phyloP scores from a whole-genome alignment of 2,329 filamentous ascomycete genomes.

The Parascedosporium putredinis region DNA sequence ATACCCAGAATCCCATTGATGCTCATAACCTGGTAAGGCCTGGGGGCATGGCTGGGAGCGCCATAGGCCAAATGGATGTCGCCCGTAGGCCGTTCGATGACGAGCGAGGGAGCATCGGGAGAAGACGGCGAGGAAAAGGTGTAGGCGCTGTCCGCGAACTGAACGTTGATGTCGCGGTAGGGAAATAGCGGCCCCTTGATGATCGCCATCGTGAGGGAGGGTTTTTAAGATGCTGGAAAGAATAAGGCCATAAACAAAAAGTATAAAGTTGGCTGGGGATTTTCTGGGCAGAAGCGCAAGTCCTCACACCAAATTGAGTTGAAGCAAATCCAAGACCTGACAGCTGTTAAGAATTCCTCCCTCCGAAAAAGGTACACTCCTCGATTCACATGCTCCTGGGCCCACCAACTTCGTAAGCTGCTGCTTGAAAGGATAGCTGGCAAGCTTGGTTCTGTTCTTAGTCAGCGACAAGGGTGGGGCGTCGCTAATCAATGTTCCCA shows the following conservation, averaged over 20 bases:
- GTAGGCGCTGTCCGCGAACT: conserved; percentile 84
- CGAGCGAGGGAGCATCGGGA: conserved; percentile 74
- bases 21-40: conserved; percentile 67
- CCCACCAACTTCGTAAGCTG: no score
- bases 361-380: neutral
- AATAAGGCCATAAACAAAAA: neutral
- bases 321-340: neutral
- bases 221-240: neutral
- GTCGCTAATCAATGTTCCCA: no score
- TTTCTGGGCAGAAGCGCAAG: neutral
- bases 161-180: conserved; percentile 94
- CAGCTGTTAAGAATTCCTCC: neutral
- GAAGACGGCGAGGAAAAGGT: conserved; percentile 94
- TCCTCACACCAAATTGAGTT: no score
- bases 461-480: neutral
- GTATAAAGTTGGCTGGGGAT: neutral
- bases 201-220: conserved; percentile 24
- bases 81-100: conserved; percentile 85
- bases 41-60: conserved; percentile 62
- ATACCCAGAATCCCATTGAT: conserved; percentile 92
- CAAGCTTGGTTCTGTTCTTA: neutral
- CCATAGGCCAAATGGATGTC: conserved; percentile 80
- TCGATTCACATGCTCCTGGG: neutral
- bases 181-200: conserved; percentile 40
- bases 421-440: no score